phyloP scores from a whole-genome alignment of 495 filamentous ascomycete genomes.

The Cetradonia linearis region DNA sequence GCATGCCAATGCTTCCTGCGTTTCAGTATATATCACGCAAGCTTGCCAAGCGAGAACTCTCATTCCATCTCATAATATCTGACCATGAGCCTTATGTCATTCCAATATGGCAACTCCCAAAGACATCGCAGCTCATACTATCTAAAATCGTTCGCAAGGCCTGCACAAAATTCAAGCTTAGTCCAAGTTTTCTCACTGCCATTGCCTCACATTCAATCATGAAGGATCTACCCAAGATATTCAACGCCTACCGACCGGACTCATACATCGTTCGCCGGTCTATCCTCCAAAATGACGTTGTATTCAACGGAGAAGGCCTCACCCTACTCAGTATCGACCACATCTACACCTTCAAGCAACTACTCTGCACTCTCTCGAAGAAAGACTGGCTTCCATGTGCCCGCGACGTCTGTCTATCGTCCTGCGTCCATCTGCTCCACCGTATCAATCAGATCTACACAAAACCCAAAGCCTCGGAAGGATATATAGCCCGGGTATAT shows the following conservation, averaged over 20 bases:
- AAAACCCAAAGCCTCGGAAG: slow-evolving; percentile 18
- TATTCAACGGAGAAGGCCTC: slow-evolving; percentile 61
- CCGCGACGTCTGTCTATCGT: slow-evolving; percentile 35
- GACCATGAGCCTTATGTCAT: slow-evolving; percentile 41
- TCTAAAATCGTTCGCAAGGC: slow-evolving; percentile 36
- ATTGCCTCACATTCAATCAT: slow-evolving; percentile 33
- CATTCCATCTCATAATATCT: slow-evolving; percentile 40
- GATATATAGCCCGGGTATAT: slow-evolving; percentile 21
- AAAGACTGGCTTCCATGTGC: slow-evolving; percentile 24
- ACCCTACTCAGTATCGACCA: slow-evolving; percentile 59
- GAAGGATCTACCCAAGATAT: slow-evolving; percentile 28
- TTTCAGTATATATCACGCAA: slow-evolving; percentile 42
- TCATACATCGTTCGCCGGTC: slow-evolving; percentile 53
- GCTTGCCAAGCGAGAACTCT: slow-evolving; percentile 37
- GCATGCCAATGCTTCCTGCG: slow-evolving; percentile 32
- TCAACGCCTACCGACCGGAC: slow-evolving; percentile 15
- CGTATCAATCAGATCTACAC: slow-evolving; percentile 36
- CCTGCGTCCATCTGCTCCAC: slow-evolving; percentile 47
- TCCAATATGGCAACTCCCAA: slow-evolving; percentile 35
- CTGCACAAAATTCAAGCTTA: slow-evolving; percentile 36
- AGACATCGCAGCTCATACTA: slow-evolving; percentile 31
- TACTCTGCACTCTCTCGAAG: slow-evolving; percentile 47
- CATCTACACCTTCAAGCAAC: slow-evolving; percentile 61
- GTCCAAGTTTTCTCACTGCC: slow-evolving; percentile 37
- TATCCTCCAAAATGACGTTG: slow-evolving; percentile 54